A percentile compares a stretch with the other conserved stretches of the same genome.
phyloP scores from a whole-genome alignment of 129 eudicot genomes.

The Pseudognaphalium luteoalbum region DNA sequence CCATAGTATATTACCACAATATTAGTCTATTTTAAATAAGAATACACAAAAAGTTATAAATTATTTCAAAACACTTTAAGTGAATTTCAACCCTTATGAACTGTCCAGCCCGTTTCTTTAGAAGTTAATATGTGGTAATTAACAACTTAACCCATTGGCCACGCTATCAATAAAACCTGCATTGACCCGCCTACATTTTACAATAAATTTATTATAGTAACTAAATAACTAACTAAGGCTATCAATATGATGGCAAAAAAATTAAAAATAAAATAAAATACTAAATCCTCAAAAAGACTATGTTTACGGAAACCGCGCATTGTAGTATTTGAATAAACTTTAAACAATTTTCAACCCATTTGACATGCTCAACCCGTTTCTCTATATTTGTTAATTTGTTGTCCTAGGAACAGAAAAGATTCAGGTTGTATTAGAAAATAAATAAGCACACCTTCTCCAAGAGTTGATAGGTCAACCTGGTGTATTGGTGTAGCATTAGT shows the following conservation, averaged over 20 bases:
- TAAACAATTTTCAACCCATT: not conserved
- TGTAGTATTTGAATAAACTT: not conserved
- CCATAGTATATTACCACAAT: too few species aligned
- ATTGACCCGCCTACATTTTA: too few species aligned
- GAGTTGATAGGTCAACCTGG: constrained; percentile 77
- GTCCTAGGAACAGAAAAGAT: not conserved
- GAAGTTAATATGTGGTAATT: too few species aligned
- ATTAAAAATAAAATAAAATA: not conserved
- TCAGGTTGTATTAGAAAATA: not conserved
- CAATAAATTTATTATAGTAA: too few species aligned
- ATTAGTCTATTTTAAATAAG: too few species aligned
- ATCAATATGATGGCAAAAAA: not conserved
- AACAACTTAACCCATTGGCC: too few species aligned
- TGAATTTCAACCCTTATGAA: too few species aligned
- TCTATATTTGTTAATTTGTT: not conserved
- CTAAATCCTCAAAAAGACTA: not conserved
- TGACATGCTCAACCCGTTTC: not conserved
- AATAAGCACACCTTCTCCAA: constrained; percentile 70
- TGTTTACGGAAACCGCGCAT: not conserved
- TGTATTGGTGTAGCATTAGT: constrained; percentile 60
- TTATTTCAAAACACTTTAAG: too few species aligned
- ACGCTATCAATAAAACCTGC: too few species aligned
- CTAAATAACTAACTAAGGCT: not conserved
- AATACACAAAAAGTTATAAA: too few species aligned
- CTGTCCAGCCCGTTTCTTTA: too few species aligned